Evolutionary conservation across 2,329 filamentous ascomycete genomes (phyloP), one percentile per base, ranked within the genome.

Genomic region (Balansia obtecta): DNA sequence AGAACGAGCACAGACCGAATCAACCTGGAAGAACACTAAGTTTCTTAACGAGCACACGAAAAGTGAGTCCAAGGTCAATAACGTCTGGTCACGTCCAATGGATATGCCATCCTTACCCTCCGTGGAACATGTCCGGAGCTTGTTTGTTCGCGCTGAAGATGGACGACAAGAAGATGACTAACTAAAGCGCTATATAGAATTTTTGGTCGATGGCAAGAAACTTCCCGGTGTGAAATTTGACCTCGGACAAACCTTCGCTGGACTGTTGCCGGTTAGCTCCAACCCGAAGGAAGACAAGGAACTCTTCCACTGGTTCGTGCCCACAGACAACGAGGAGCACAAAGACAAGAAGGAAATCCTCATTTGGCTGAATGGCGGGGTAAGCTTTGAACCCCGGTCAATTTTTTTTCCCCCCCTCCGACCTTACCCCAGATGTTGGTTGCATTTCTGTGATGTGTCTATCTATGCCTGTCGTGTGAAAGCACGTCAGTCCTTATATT

Each of bases 301-400:
- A 54, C 62, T 85, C 1, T 85, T 75, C 63, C 85, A 82, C 59
- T 85, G 79, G 79, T 84, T 83, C 67, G 83, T 82, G 51, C 80
- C 81, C 0, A 76, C 78, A 0, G 69, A 68, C 0, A 76, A 78
- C 37, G 44, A 55, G 32, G 56, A 60, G 50, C 60, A 68, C 1
- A 60, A 68, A 6, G 70, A 71, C 0, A 65, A 69, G 0, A 73
- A 83, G 46, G 81, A 85, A 53, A 74, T 85, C 39, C 65, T 80
- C 1, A 80, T 85, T 45, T 85, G 76, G 76, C 64, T 76, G 32
- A 82, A 81, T 52, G 79, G 79, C 3, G 70, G 70, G 13, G 69
- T 72, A 59, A 58, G 66, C 43, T 16, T 27, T 62, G 11, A 13
- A 50, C 18, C n/a, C 18, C 13, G 16, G 11, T n/a, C n/a, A 20